Evolutionary conservation across 345 rosid species (phyloP).

Genomic region (Lagerstroemia speciosa): DNA sequence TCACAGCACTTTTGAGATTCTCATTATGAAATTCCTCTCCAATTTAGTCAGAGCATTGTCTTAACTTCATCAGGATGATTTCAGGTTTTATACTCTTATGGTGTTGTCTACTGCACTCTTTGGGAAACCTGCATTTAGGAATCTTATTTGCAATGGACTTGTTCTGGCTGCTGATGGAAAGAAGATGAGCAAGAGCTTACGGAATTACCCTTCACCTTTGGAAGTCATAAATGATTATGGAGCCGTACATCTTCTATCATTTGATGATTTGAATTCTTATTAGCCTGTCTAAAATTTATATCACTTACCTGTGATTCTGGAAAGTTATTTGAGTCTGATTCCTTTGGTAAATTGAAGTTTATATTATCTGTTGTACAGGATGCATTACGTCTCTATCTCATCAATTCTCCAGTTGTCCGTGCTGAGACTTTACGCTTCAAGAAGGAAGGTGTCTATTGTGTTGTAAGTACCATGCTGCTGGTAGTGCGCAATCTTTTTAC

Average conservation of each 20-base stretch:
- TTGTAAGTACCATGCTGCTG: constrained; percentile 49
- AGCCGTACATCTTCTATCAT: constrained; percentile 53
- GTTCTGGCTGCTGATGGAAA: constrained; percentile 97
- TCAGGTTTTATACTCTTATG: constrained; percentile 98
- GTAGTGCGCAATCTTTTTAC: neutral
- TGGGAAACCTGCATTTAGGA: constrained; percentile 87
- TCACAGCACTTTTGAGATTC: neutral
- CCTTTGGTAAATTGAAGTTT: neutral
- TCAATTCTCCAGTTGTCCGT: constrained; percentile 97
- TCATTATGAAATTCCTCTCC: neutral
- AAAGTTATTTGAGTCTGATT: constrained; percentile 3
- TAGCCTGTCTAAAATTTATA: neutral
- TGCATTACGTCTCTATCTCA: constrained; percentile 83
- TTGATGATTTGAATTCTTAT: neutral
- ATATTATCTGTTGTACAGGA: constrained; percentile 38
- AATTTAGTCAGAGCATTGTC: neutral
- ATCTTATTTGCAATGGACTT: constrained; percentile 95
- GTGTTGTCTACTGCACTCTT: constrained; percentile 96
- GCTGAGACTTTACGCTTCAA: constrained; percentile 93
- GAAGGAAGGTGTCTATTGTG: constrained; percentile 84
- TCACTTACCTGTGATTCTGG: neutral
- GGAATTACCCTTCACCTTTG: constrained; percentile 84
- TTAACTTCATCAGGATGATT: constrained; percentile 2
- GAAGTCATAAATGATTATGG: constrained; percentile 89
- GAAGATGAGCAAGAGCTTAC: constrained; percentile 90